These are phyloP conservation scores for Zasmidium citrigriseum DNA, from an alignment of 2,329 filamentous ascomycete genomes.

Conservation along the genomic window DNA sequence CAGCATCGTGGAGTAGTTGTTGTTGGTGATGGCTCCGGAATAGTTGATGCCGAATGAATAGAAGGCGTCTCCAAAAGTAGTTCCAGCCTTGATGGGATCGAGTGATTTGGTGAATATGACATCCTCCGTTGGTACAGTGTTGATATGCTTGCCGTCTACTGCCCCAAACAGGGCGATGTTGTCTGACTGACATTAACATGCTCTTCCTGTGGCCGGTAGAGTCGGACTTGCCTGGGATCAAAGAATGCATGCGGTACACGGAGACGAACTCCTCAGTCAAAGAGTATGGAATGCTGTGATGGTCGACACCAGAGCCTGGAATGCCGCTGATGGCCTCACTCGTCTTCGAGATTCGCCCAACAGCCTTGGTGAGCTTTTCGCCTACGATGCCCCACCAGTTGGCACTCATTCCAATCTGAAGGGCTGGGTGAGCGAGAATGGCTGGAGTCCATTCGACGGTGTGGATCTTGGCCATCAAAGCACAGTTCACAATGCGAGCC, in stretches of 20 bases:
- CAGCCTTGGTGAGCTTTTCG: no score
- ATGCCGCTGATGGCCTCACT: no score
- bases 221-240: constrained; percentile 40
- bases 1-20: constrained; percentile 45
- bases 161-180: constrained; percentile 40
- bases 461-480: no score
- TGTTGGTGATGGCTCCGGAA: constrained; percentile 48
- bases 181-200: constrained; percentile 11
- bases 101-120: constrained; percentile 39
- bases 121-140: constrained; percentile 35
- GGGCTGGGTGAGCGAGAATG: no score
- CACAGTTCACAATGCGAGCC: no score
- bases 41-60: constrained; percentile 53
- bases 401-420: no score
- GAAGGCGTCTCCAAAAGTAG: constrained; percentile 41
- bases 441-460: no score
- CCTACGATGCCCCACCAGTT: no score
- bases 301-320: no score
- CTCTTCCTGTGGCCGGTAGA: constrained; percentile 30
- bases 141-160: constrained; percentile 29
- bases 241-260: constrained; percentile 46
- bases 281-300: no score
- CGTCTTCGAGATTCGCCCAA: no score
- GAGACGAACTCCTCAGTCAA: no score
- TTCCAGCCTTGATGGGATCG: constrained; percentile 32